Percentiles rank a stretch among this genome's conserved stretches.
phyloP scores from a whole-genome alignment of 345 rosid species.

The Erodium maritimum region DNA sequence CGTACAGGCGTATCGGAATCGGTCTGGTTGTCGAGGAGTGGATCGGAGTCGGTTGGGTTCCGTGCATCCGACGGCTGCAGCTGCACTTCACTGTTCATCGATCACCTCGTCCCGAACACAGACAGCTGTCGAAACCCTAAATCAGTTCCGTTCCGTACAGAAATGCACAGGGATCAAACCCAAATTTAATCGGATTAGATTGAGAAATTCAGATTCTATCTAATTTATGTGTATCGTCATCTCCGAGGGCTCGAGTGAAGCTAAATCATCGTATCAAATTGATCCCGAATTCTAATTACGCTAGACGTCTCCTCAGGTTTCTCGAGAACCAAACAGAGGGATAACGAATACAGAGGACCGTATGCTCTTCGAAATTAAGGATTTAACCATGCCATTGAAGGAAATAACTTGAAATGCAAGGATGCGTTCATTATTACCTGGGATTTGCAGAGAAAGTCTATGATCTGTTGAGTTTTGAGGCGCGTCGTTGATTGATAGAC shows the following conservation, averaged over 20 bases:
- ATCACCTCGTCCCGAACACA: not conserved
- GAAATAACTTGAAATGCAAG: not conserved
- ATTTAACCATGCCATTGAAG: too few relatives aligned
- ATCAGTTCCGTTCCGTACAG: not conserved
- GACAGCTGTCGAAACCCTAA: not conserved
- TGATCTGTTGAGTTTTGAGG: not conserved
- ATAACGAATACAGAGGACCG: too few relatives aligned
- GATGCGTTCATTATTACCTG: not conserved
- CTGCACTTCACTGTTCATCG: slow-evolving; percentile 64
- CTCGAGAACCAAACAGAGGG: too few relatives aligned
- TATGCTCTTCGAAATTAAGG: too few relatives aligned
- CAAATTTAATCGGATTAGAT: too few relatives aligned
- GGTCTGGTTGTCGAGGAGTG: slow-evolving; percentile 33
- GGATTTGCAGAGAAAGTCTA: not conserved
- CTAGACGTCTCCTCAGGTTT: too few relatives aligned
- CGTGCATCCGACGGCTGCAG: slow-evolving; percentile 33
- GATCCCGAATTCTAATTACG: too few relatives aligned
- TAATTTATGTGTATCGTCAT: too few relatives aligned
- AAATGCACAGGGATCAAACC: not conserved
- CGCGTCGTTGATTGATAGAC: not conserved
- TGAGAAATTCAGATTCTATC: too few relatives aligned
- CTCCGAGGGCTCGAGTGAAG: too few relatives aligned
- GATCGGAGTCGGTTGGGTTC: slow-evolving; percentile 57
- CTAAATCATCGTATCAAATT: too few relatives aligned
- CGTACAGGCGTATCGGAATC: slow-evolving; percentile 16